These are phyloP conservation scores for Penicillium angulare DNA, from an alignment of 495 filamentous ascomycete species.

Conservation along the genomic window DNA sequence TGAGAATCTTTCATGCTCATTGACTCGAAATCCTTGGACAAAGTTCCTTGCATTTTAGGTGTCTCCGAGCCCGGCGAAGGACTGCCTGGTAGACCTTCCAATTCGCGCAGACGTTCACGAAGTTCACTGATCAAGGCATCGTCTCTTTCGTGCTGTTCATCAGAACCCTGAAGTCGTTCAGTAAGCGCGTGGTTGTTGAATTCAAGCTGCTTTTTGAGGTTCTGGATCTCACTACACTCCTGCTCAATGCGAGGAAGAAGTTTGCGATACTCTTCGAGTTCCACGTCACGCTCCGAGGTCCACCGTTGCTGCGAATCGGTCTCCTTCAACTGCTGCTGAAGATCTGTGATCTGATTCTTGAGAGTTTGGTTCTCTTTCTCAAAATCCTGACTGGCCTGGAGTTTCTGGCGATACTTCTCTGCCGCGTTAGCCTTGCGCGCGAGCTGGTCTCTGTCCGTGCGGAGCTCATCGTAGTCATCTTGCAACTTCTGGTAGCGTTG, in stretches of 20 bases:
- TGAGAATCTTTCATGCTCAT: slow-evolving; percentile 43
- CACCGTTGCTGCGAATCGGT: slow-evolving; percentile 47
- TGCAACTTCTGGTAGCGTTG: slow-evolving; percentile 56
- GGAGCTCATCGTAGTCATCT: slow-evolving; percentile 68
- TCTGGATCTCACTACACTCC: slow-evolving; percentile 58
- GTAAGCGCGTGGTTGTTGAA: slow-evolving; percentile 57
- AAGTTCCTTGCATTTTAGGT: slow-evolving; percentile 40
- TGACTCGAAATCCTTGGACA: slow-evolving; percentile 47
- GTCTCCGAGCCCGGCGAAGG: slow-evolving; percentile 42
- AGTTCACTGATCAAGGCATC: slow-evolving; percentile 55
- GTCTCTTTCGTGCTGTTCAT: slow-evolving; percentile 55
- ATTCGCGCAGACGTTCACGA: slow-evolving; percentile 50
- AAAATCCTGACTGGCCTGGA: slow-evolving; percentile 67
- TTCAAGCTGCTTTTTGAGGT: slow-evolving; percentile 55
- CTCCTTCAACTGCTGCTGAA: slow-evolving; percentile 56
- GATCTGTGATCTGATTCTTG: slow-evolving; percentile 57
- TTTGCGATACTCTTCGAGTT: slow-evolving; percentile 58
- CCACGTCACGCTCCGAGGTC: slow-evolving; percentile 49
- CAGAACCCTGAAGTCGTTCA: slow-evolving; percentile 51
- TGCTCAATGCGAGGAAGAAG: slow-evolving; percentile 60
- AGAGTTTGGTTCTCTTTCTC: slow-evolving; percentile 69
- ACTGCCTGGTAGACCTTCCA: slow-evolving; percentile 45
- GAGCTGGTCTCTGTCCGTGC: slow-evolving; percentile 69
- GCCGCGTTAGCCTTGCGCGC: slow-evolving; percentile 75
- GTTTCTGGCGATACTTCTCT: slow-evolving; percentile 72